Percentiles rank a stretch among this genome's conserved stretches.
phyloP scores from a whole-genome alignment of 805 yeast genomes.

The Monosporozyma unispora region DNA sequence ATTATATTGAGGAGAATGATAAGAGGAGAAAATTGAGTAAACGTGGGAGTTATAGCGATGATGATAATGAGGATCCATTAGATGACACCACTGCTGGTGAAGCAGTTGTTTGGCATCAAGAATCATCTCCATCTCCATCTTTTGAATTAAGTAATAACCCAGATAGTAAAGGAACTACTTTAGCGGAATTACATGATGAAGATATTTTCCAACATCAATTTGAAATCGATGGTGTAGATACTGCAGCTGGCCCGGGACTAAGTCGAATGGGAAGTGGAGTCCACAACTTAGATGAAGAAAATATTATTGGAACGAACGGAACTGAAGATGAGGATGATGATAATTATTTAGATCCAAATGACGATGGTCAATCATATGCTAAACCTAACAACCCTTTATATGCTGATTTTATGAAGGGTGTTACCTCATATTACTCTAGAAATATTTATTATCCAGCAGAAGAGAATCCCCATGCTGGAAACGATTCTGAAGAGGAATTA shows the following conservation, averaged over 20 bases:
- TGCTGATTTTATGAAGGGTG: neutral
- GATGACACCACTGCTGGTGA: slow-evolving; percentile 1
- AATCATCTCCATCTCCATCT: slow-evolving; percentile 2
- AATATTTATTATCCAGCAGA: neutral
- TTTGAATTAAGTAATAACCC: slow-evolving; percentile 11
- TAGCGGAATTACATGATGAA: slow-evolving; percentile 13
- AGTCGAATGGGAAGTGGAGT: neutral
- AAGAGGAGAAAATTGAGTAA: slow-evolving; percentile 1
- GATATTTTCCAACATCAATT: slow-evolving; percentile 37
- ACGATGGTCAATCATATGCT: slow-evolving; percentile 68
- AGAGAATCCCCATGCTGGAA: neutral
- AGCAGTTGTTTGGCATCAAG: neutral
- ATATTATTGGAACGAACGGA: neutral
- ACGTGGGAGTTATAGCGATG: neutral
- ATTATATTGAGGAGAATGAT: slow-evolving; percentile 1
- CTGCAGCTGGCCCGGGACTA: neutral
- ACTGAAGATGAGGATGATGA: slow-evolving; percentile 30
- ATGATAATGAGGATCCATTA: neutral
- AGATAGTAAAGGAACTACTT: slow-evolving; percentile 9
- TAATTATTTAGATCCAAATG: slow-evolving; percentile 72
- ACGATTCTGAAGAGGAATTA: slow-evolving; percentile 6
- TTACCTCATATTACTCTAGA: neutral
- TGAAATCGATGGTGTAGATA: slow-evolving; percentile 32
- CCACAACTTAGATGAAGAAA: neutral
- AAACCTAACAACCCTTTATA: slow-evolving; percentile 43